Evolutionary conservation across 257 asterid species (phyloP).

Genomic region (Solanum bukasovii): DNA sequence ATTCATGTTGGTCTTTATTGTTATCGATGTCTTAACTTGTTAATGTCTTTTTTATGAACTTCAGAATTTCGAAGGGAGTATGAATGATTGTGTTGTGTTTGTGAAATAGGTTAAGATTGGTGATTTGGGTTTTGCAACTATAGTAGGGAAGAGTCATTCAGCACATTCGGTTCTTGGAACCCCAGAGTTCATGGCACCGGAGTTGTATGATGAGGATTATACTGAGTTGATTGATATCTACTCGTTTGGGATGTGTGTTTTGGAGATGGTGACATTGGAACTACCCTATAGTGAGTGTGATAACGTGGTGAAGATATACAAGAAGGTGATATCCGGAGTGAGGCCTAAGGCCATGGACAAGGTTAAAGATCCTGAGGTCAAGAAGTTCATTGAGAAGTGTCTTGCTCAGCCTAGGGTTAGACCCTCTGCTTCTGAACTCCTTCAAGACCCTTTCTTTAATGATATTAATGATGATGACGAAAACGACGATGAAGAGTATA

Average conservation of each 20-base stretch:
- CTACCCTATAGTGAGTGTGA: conserved; percentile 65
- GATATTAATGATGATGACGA: conserved; percentile 51
- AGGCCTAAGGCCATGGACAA: conserved; percentile 69
- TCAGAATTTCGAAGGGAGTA: not conserved
- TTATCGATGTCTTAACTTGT: not conserved
- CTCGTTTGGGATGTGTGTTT: conserved; percentile 78
- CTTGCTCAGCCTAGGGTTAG: conserved; percentile 56
- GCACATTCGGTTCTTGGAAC: conserved; percentile 73
- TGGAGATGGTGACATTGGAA: conserved; percentile 70
- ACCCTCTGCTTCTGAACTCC: conserved; percentile 69
- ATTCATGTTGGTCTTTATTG: not conserved
- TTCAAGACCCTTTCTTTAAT: conserved; percentile 50
- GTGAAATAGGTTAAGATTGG: conserved; percentile 67
- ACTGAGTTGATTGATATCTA: conserved; percentile 59
- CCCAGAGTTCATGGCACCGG: conserved; percentile 89
- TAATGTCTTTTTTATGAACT: not conserved
- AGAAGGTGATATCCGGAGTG: conserved; percentile 53
- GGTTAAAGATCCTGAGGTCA: conserved; percentile 51
- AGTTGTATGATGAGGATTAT: conserved; percentile 63
- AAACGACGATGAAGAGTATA: not conserved
- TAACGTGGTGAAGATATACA: conserved; percentile 59
- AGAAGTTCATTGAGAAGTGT: conserved; percentile 62
- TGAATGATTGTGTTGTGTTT: not conserved
- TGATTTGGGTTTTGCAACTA: conserved; percentile 67
- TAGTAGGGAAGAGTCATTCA: conserved; percentile 45